These are phyloP conservation scores for Puccinia triticina DNA, from an alignment of 1,284 basidiomycete species.

Conservation along the genomic window DNA sequence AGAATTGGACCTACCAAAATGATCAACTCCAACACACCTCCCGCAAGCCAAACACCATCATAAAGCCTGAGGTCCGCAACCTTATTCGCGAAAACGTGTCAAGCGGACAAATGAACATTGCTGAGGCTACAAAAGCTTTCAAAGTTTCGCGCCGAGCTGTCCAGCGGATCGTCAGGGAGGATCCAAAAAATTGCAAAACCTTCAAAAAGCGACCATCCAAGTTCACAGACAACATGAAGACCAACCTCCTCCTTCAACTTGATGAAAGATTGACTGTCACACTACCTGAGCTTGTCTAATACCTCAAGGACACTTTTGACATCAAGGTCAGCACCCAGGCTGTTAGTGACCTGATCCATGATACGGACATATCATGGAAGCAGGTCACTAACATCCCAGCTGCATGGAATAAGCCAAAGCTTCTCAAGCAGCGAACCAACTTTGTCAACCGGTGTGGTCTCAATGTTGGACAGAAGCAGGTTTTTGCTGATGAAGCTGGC, in stretches of 20 bases:
- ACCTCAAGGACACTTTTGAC: too few species aligned
- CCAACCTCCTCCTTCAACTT: too few species aligned
- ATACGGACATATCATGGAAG: slow-evolving; percentile 5
- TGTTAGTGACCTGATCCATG: slow-evolving; percentile 6
- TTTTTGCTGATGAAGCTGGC: slow-evolving; percentile 15
- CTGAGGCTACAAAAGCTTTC: background rate
- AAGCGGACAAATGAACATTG: background rate
- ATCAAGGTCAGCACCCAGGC: too few species aligned
- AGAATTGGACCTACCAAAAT: background rate
- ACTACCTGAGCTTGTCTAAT: too few species aligned
- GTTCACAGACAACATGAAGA: too few species aligned
- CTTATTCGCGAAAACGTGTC: background rate
- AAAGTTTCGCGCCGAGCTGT: too few species aligned
- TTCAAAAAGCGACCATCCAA: too few species aligned
- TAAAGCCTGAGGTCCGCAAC: background rate
- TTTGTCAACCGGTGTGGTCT: slow-evolving; percentile 14
- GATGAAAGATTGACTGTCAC: too few species aligned
- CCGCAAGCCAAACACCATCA: background rate
- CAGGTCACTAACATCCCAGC: slow-evolving; percentile 15
- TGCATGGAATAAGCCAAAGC: background rate
- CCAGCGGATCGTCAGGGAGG: too few species aligned
- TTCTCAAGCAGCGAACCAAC: background rate
- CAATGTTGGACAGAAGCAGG: background rate
- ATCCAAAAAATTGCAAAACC: too few species aligned
- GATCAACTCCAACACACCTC: background rate